Evolutionary conservation across 495 filamentous ascomycete species (phyloP).

Genomic region (Xylaria bambusicola): DNA sequence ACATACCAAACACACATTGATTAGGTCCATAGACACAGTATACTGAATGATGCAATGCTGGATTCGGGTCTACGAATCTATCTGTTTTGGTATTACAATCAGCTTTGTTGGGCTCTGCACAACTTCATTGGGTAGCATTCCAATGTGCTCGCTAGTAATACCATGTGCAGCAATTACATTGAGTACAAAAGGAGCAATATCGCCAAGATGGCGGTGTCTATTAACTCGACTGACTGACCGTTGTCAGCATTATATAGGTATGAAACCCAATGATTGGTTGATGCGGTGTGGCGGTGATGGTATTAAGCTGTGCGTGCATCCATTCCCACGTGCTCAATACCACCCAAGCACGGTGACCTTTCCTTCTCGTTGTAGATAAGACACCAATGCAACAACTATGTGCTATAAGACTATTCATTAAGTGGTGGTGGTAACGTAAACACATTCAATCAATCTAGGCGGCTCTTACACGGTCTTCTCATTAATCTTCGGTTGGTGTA

Average conservation of each 20-base stretch:
- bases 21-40: neutral
- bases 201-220: neutral
- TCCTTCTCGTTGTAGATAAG: neutral
- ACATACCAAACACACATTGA: constrained; percentile 15
- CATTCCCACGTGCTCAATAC: neutral
- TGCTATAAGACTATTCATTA: no score
- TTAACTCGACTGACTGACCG: no score
- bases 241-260: no score
- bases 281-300: no score
- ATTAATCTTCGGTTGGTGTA: neutral
- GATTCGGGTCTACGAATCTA: neutral
- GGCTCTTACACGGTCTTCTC: neutral
- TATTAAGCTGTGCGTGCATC: neutral
- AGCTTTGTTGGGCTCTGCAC: constrained; percentile 13
- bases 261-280: no score
- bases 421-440: no score
- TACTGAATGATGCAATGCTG: neutral
- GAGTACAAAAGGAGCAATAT: no score
- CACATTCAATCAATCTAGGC: no score
- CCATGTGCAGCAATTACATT: neutral
- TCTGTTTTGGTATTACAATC: constrained; percentile 3
- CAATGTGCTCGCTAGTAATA: neutral
- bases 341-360: neutral
- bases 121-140: neutral
- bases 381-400: neutral